Evolutionary conservation across 768 basidiomycete species (phyloP).

Genomic region (Phanerodontia chrysosporium): DNA sequence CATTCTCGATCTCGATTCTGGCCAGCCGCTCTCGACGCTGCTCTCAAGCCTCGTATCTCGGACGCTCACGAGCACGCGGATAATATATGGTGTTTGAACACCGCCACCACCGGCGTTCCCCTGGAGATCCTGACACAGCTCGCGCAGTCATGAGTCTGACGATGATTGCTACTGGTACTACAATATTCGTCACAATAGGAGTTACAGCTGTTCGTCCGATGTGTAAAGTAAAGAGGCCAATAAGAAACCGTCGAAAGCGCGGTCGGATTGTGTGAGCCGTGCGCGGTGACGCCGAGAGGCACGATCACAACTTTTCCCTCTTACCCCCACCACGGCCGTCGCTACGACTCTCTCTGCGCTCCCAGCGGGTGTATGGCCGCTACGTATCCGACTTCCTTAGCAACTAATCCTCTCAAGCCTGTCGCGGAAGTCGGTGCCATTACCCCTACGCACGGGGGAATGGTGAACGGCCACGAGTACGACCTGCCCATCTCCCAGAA

Average conservation of each 20-base stretch:
- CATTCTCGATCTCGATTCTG: not conserved
- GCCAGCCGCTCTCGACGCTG: not conserved
- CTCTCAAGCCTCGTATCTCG: not conserved
- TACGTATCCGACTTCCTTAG: conserved; percentile 45
- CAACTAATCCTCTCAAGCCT: conserved; percentile 21
- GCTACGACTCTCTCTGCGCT: not conserved
- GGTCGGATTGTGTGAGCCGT: not conserved
- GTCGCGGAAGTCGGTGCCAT: conserved; percentile 27
- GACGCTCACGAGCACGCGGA: not conserved
- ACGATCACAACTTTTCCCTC: conserved; percentile 3
- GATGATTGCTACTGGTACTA: not conserved
- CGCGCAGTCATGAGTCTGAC: not conserved
- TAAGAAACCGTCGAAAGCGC: not conserved
- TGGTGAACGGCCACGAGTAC: conserved; percentile 60
- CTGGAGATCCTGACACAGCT: not conserved
- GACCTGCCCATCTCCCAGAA: conserved; percentile 51
- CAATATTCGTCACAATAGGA: not conserved
- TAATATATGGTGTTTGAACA: not conserved
- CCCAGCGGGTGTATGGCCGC: conserved; percentile 31
- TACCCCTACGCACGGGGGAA: conserved; percentile 51
- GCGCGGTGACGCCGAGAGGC: not conserved
- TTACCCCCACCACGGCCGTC: conserved; percentile 3
- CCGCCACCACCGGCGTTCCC: conserved; percentile 4
- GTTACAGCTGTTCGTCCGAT: not conserved
- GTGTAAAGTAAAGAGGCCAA: not conserved